Percentiles rank a stretch among this genome's conserved stretches.
Conservation (phyloP, 148 eudicot genomes). For the Fagopyrum homotropicum region DNA sequence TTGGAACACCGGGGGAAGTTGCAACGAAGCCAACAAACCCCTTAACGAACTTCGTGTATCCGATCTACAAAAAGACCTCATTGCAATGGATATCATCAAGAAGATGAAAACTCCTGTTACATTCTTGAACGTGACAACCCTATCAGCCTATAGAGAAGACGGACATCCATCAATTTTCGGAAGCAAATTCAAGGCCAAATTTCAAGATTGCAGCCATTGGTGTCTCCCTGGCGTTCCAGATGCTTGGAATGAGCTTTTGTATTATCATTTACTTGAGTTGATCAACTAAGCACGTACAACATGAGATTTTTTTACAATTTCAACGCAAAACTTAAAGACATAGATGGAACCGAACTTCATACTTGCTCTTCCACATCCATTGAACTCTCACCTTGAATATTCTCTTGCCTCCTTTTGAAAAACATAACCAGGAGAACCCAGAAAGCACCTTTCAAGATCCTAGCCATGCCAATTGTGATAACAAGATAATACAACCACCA, state of each 20-base stretch:
- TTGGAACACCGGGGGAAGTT: slow-evolving; percentile 94
- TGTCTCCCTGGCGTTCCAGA: slow-evolving; percentile 98
- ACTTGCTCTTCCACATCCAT: slow-evolving; percentile 8
- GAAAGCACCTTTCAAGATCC: slow-evolving; percentile 41
- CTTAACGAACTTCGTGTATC: slow-evolving; percentile 24
- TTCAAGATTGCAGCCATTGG: slow-evolving; percentile 99
- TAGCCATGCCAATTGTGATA: slow-evolving; percentile 56
- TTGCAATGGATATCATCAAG: slow-evolving; percentile 48
- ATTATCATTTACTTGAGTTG: slow-evolving; percentile 27
- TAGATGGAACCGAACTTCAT: neutral
- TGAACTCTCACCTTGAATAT: neutral
- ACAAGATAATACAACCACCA: slow-evolving; percentile 75
- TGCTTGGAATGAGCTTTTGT: slow-evolving; percentile 80
- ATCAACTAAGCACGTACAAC: neutral
- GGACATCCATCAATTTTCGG: slow-evolving; percentile 88
- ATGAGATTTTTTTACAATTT: neutral
- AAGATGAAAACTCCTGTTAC: slow-evolving; percentile 64
- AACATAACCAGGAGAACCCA: slow-evolving; percentile 34
- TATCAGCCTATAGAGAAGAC: slow-evolving; percentile 76
- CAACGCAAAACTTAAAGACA: neutral
- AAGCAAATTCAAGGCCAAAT: slow-evolving; percentile 29
- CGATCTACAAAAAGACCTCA: slow-evolving; percentile 48
- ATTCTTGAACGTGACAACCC: slow-evolving; percentile 50
- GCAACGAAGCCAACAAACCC: slow-evolving; percentile 66
- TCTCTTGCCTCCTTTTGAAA: slow-evolving; percentile 12